These are phyloP conservation scores for Colletotrichum eleusines DNA, from an alignment of 2,329 filamentous ascomycete genomes.

Conservation along the genomic window DNA sequence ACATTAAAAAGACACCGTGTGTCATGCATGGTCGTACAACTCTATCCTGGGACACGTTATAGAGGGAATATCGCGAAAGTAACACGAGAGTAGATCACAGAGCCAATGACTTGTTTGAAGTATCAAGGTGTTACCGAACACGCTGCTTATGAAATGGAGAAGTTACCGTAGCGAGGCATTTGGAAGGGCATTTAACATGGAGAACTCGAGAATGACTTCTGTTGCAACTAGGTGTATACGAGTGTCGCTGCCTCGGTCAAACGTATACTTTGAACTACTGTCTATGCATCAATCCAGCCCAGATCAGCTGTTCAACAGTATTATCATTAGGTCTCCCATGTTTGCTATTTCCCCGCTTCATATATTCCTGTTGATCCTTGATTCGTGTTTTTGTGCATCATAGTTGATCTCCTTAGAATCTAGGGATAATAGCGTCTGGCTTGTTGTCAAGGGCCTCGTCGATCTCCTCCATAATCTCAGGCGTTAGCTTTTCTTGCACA, in stretches of 20 bases:
- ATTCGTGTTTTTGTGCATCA: neutral
- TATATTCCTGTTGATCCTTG: neutral
- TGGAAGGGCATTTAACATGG: neutral
- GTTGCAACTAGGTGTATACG: neutral
- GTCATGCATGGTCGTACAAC: neutral
- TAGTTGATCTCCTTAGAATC: conserved; percentile 46
- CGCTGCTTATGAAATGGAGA: neutral
- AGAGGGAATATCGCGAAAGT: neutral
- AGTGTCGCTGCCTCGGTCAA: neutral
- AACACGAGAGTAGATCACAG: neutral
- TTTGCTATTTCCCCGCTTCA: neutral
- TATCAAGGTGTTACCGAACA: neutral
- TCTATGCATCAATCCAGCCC: neutral
- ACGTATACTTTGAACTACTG: neutral
- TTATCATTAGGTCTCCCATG: neutral
- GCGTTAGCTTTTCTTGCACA: conserved; percentile 67
- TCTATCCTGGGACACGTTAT: neutral
- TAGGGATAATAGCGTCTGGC: conserved; percentile 57
- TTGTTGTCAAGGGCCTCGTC: conserved; percentile 70
- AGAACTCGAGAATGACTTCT: neutral
- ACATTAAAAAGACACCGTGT: neutral
- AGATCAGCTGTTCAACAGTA: neutral
- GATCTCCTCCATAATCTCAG: conserved; percentile 70
- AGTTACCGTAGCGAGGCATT: neutral
- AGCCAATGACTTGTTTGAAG: neutral